Evolutionary conservation across 306 rosid species (phyloP), one percentile per base, ranked within the genome.

Genomic region (Styphnolobium japonicum): DNA sequence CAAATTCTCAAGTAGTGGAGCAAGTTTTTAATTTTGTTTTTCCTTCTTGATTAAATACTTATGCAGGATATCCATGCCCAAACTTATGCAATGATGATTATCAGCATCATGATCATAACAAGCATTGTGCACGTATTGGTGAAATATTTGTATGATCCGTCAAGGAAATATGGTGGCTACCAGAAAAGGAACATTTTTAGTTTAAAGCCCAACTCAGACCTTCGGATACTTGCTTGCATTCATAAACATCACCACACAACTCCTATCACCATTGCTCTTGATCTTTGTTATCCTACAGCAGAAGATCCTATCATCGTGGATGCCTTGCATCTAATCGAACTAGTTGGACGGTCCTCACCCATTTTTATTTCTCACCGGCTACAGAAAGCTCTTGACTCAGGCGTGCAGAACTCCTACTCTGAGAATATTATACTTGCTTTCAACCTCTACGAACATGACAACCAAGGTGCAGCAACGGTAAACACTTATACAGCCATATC

Each of bases 241-340:
- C 90, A 86, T 21, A 89, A 79, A 67, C 80, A 73, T 5, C 75
- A 82, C 42, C 80, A 87, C 49, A 48, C 80, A 23, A 14, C 83
- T 22, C 81, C 80, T 11, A 48, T 85, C 3, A 85, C 25, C 4
- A 64, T 34, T 37, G 36, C 79, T 10, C 89, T 89, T 9, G 88
- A 87, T 45, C 72, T 83, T 10, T 77, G 67, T 5, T 46, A 71
- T 23, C 89, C 93, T 7, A 18, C 84, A 15, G 25, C 2, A 9
- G 57, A 78, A 27, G 18, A 36, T 15, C 88, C 86, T 8, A 39
- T 81, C 5, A 46, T 0, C 1, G 75, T 87, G 15, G 81, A 83
- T 25, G 89, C 67, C n/a, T 65, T 89, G 52, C 89, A 89, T 75
- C 84, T 87, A 16, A 89, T 89, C 1, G 88, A 87, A 58, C 76